Conservation (phyloP, 2,329 filamentous ascomycete genomes). For the Esteya vermicola region DNA sequence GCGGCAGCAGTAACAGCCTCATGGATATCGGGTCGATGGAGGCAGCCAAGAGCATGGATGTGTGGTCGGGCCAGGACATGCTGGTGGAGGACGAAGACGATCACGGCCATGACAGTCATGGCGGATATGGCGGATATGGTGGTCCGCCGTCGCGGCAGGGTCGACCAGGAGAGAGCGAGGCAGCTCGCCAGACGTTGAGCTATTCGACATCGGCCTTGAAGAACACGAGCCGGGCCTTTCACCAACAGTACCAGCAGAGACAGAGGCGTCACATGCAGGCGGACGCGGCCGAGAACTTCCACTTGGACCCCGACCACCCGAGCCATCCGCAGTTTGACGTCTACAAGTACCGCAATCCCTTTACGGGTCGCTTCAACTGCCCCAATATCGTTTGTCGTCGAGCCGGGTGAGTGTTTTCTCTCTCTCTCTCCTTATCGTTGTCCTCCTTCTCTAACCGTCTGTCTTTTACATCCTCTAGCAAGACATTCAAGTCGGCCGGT, state of each 20-base stretch:
- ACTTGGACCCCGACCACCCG: constrained; percentile 2
- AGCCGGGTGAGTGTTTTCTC: constrained; percentile 14
- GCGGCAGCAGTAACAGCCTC: neutral
- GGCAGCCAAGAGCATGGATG: neutral
- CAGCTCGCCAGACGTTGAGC: too few species aligned
- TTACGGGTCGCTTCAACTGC: constrained; percentile 34
- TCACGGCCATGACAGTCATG: neutral
- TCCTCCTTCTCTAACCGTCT: neutral
- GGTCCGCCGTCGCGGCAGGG: too few species aligned
- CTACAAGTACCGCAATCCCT: constrained; percentile 28
- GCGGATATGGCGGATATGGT: too few species aligned
- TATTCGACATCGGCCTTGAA: too few species aligned
- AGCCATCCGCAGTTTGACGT: constrained; percentile 24
- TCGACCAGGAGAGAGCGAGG: too few species aligned
- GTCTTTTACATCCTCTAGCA: constrained; percentile 15
- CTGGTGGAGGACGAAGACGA: neutral
- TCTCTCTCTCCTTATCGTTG: too few species aligned
- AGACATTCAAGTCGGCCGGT: constrained; percentile 20
- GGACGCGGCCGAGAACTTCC: neutral
- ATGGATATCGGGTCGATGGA: too few species aligned
- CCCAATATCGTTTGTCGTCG: constrained; percentile 35
- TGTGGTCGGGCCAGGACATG: constrained; percentile 8
- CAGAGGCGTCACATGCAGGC: neutral
- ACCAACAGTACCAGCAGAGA: neutral
- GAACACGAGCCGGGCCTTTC: too few species aligned